Percentiles rank a stretch among this genome's conserved stretches.
Evolutionary conservation across 257 asterid genomes (phyloP).

Genomic region (Nicotiana benthamiana): DNA sequence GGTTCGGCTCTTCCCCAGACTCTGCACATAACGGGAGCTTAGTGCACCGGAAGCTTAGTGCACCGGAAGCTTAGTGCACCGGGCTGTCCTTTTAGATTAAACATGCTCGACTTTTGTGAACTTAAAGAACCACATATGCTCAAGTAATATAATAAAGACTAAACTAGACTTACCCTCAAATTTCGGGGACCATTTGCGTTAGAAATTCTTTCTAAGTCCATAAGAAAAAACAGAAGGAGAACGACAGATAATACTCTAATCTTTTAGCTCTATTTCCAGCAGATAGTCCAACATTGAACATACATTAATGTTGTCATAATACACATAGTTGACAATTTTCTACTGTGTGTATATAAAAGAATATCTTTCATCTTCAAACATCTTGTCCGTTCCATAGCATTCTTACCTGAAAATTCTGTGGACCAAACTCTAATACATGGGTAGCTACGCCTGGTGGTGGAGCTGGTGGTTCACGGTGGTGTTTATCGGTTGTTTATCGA

Average conservation of each 20-base stretch:
- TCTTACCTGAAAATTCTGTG: background rate
- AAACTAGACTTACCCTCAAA: background rate
- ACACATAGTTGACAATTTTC: background rate
- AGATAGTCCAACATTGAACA: background rate
- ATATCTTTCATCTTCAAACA: background rate
- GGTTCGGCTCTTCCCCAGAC: no score
- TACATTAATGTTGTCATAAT: background rate
- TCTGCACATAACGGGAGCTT: no score
- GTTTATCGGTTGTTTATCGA: background rate
- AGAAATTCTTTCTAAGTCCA: background rate
- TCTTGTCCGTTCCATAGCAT: background rate
- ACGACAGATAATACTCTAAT: background rate
- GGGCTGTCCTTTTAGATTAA: background rate
- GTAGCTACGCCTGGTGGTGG: conserved; percentile 6
- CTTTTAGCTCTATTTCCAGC: background rate
- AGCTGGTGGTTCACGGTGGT: conserved; percentile 1
- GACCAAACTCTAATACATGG: background rate
- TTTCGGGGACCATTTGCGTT: background rate
- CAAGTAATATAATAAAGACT: background rate
- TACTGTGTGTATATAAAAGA: background rate
- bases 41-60: no score
- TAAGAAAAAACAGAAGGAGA: background rate
- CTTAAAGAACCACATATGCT: background rate
- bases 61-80: no score
- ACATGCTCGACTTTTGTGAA: background rate